Percentiles rank a stretch among this genome's conserved stretches.
Conservation (phyloP, 345 rosid species). For the Dovyalis caffra region DNA sequence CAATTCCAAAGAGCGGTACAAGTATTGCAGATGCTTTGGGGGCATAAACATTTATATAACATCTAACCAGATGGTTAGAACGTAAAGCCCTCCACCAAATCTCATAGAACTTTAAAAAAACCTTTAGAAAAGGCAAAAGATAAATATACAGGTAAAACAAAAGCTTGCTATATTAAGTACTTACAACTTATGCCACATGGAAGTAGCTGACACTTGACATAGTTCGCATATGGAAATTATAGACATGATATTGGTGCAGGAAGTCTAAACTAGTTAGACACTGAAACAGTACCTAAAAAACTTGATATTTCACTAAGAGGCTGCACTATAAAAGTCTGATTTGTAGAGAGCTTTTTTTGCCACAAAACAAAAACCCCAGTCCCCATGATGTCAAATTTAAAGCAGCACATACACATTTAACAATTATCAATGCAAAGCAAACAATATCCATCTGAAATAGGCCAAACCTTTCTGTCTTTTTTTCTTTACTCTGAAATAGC, state of each 20-base stretch:
- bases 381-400: neutral
- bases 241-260: neutral
- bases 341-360: neutral
- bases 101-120: too few species aligned
- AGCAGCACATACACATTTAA: neutral
- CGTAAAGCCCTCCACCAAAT: too few species aligned
- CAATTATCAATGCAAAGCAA: neutral
- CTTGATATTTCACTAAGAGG: neutral
- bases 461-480: constrained; percentile 19
- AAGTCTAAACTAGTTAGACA: neutral
- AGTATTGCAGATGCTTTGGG: too few species aligned
- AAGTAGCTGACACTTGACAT: too few species aligned
- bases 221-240: neutral
- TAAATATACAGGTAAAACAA: too few species aligned
- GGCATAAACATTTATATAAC: too few species aligned
- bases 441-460: neutral
- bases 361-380: neutral
- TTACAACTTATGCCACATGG: too few species aligned
- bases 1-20: neutral
- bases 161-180: too few species aligned
- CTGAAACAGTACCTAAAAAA: neutral
- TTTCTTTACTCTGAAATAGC: constrained; percentile 10
- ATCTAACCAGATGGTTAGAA: too few species aligned
- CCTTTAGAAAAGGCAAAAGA: too few species aligned
- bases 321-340: neutral